Conservation (phyloP, 2,329 filamentous ascomycete genomes). For the Fusarium udum region DNA sequence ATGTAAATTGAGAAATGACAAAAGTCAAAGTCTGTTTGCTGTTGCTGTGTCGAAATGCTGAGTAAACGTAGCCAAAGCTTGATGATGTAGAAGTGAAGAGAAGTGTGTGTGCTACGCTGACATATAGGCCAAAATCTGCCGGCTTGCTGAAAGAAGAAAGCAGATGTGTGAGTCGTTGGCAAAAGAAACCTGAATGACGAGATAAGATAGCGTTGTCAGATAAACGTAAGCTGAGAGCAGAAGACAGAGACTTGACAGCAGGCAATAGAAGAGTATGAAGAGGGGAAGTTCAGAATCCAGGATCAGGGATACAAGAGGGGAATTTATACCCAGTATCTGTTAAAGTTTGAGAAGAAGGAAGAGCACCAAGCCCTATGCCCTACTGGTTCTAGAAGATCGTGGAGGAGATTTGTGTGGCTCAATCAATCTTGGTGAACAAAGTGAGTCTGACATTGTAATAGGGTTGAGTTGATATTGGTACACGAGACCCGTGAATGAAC, state of each 20-base stretch:
- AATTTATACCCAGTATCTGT: not conserved
- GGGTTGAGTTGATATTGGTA: not conserved
- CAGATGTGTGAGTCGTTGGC: not conserved
- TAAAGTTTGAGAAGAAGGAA: not conserved
- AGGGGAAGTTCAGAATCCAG: not conserved
- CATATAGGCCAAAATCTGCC: too few species aligned
- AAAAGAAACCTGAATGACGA: not conserved
- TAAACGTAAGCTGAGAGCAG: not conserved
- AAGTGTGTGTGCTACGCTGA: not conserved
- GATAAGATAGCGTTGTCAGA: not conserved
- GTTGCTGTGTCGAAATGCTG: accelerated
- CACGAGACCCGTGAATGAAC: too few species aligned
- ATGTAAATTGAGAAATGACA: accelerated
- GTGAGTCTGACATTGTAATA: too few species aligned
- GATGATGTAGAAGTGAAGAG: not conserved
- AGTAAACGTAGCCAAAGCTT: not conserved
- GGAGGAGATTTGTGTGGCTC: not conserved
- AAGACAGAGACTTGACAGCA: not conserved
- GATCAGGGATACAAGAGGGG: too few species aligned
- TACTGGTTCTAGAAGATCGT: not conserved
- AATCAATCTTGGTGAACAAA: accelerated
- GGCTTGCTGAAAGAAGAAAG: not conserved
- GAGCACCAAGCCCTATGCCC: not conserved
- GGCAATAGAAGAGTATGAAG: not conserved
- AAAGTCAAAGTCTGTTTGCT: not conserved